Evolutionary conservation across 768 basidiomycete species (phyloP).

Genomic region (Kwoniella bestiolae): DNA sequence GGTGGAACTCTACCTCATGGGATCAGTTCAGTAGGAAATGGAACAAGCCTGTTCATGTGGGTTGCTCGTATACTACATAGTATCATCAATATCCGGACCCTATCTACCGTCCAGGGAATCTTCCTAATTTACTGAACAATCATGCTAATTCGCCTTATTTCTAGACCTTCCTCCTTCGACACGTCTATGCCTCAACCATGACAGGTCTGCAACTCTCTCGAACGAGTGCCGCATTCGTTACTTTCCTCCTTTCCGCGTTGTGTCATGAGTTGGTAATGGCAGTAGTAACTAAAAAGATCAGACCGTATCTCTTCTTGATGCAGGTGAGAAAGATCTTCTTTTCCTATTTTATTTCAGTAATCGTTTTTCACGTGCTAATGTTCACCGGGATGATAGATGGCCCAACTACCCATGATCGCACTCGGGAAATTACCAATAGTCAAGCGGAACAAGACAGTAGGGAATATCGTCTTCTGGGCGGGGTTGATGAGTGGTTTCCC

Average conservation of each 20-base stretch:
- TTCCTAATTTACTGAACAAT: background rate
- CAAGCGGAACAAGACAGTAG: constrained; percentile 75
- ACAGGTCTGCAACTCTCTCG: constrained; percentile 74
- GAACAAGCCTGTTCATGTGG: constrained; percentile 89
- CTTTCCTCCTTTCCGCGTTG: constrained; percentile 86
- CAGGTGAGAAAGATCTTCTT: constrained; percentile 60
- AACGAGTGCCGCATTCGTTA: constrained; percentile 83
- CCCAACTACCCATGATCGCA: constrained; percentile 88
- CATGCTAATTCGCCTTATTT: background rate
- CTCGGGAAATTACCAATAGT: constrained; percentile 76
- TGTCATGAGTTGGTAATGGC: constrained; percentile 97
- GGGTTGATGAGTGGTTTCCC: constrained; percentile 87
- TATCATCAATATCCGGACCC: background rate
- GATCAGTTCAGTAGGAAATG: constrained; percentile 98
- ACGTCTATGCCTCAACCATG: constrained; percentile 91
- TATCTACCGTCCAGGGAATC: background rate
- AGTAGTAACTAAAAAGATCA: constrained; percentile 87
- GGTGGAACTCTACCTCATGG: constrained; percentile 98
- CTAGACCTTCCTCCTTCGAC: constrained; percentile 71
- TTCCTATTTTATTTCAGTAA: background rate
- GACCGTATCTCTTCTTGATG: constrained; percentile 83
- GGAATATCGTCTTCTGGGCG: constrained; percentile 83
- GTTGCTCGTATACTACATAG: constrained; percentile 8
- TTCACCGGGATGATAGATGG: constrained; percentile 62
- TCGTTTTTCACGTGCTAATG: background rate